A percentile compares a stretch with the other conserved stretches of the same genome.
Conservation (phyloP, 2,329 filamentous ascomycete genomes). For the Nectriaceae sp. region DNA sequence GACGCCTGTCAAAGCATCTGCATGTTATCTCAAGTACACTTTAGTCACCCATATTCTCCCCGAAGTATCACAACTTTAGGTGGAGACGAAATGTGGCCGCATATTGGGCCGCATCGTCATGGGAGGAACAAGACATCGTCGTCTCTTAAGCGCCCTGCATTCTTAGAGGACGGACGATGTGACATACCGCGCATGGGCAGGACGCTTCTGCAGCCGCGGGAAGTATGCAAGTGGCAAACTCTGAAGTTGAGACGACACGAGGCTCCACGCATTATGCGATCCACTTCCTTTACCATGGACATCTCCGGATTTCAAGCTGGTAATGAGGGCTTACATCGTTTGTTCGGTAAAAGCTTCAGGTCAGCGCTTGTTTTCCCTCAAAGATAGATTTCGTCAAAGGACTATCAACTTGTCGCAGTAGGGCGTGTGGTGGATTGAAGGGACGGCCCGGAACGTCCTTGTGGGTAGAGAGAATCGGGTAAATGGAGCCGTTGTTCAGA, state of each 20-base stretch:
- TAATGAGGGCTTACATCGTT: too few species aligned
- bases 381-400: background rate
- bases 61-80: too few species aligned
- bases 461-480: background rate
- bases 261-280: too few species aligned
- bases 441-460: background rate
- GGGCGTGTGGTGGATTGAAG: background rate
- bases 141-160: constrained; percentile 4
- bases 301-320: too few species aligned
- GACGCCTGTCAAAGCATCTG: too few species aligned
- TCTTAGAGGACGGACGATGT: constrained; percentile 4
- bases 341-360: background rate
- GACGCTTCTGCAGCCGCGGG: constrained; percentile 1
- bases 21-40: too few species aligned
- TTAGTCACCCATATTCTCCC: too few species aligned
- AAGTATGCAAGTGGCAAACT: too few species aligned
- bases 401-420: background rate
- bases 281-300: too few species aligned
- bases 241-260: too few species aligned
- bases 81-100: too few species aligned
- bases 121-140: background rate
- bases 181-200: constrained; percentile 6
- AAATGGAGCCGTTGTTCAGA: background rate
- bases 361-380: background rate
- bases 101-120: constrained; percentile 6